Evolutionary conservation across 129 eudicot genomes (phyloP).

Genomic region (Ambrosia artemisiifolia): DNA sequence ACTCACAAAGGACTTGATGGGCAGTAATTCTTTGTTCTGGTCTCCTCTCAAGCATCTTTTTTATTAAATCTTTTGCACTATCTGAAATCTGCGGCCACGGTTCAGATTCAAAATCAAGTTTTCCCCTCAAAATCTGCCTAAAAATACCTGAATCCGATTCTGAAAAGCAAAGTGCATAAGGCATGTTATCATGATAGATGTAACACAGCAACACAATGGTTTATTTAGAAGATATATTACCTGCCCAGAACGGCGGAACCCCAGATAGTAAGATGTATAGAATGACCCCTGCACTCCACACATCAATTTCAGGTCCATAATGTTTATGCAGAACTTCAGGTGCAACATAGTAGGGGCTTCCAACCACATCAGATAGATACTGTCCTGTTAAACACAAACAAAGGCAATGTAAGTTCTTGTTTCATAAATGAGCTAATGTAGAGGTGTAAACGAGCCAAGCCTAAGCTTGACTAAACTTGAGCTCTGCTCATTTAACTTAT

Average conservation of each 20-base stretch:
- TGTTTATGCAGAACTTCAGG: constrained; percentile 53
- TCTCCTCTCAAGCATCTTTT: constrained; percentile 44
- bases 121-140: constrained; percentile 48
- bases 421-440: neutral
- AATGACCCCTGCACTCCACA: constrained; percentile 69
- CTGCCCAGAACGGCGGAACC: constrained; percentile 73
- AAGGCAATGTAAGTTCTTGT: neutral
- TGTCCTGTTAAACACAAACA: constrained; percentile 33
- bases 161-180: constrained; percentile 9
- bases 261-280: constrained; percentile 53
- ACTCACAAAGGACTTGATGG: constrained; percentile 53
- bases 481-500: too few relatives aligned
- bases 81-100: constrained; percentile 57
- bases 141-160: constrained; percentile 54
- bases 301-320: constrained; percentile 60
- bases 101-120: constrained; percentile 45
- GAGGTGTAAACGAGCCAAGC: too few relatives aligned
- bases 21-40: constrained; percentile 47
- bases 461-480: too few relatives aligned
- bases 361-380: constrained; percentile 54
- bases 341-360: constrained; percentile 68
- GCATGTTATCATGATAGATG: neutral
- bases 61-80: constrained; percentile 51
- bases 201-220: neutral
- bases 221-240: constrained; percentile 18